Evolutionary conservation across 805 yeast genomes (phyloP), one percentile per base, ranked within the genome.

Genomic region (Teunomyces pallodes): DNA sequence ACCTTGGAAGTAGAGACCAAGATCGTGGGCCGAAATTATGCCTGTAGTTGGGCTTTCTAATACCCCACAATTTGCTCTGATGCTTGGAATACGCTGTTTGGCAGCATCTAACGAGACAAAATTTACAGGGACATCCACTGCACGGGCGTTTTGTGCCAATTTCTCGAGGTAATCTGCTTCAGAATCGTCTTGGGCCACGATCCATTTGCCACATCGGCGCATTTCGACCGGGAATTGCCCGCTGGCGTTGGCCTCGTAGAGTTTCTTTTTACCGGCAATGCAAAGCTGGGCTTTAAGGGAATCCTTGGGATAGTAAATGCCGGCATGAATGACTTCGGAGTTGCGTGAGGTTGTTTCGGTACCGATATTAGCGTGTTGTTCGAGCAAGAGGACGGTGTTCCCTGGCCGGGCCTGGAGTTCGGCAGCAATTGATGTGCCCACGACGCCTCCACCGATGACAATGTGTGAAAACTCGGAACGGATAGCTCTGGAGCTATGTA

Each of bases 301-400:
- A 49, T 80, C 79, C 8, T 71, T 67, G 0, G 96, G 95, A 58
- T 87, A 86, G 62, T 91, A 91, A 5, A 90, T 58, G 0, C 96
- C 97, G 0, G 96, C 96, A 66, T 90, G 97, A 20, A 90, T 85
- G 24, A 91, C 97, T 60, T 91, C 97, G 1, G 96, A 87, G 70
- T 90, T 90, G 45, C 97, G 72, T n/a, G 92, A 79, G 5, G 95
- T 85, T 0, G 96, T 89, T 57, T 90, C 97, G 54, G 79, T 77
- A 1, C 96, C 97, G 43, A 82, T 62, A 31, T 72, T 72, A 1
- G 67, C 63, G 61, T 90, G 81, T 58, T 86, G 82, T 56, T 90
- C 97, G 2, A 90, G 62, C 8, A 91, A 61, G 1, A 87, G 63
- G 0, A 90, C 90, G 4, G 67, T 68, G 47, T 77, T 77, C 4